Conservation (phyloP, 2,329 filamentous ascomycete species). For the Xylariaceae sp. region DNA sequence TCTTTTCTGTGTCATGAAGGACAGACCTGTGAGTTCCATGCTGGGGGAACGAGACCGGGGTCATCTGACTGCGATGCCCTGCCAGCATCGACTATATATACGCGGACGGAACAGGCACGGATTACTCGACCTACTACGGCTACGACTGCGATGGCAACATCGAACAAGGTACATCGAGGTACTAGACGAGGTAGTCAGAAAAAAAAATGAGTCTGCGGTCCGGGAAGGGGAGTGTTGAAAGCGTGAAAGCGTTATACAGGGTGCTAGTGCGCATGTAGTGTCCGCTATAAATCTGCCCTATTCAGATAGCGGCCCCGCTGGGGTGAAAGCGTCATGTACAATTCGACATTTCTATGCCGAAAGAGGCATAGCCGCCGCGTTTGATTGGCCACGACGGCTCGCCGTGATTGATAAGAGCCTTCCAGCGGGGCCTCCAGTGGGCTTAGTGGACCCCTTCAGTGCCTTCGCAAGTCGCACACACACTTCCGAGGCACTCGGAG, state of each 20-base stretch:
- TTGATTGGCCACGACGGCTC: conserved; percentile 4
- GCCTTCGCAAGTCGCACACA: neutral
- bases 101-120: neutral
- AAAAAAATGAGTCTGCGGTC: neutral
- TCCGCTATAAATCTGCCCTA: neutral
- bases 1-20: conserved; percentile 3
- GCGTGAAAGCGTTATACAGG: neutral
- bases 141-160: too few relatives aligned
- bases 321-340: conserved; percentile 12
- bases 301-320: neutral
- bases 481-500: neutral
- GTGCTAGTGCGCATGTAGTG: neutral
- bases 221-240: neutral
- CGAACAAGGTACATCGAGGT: neutral
- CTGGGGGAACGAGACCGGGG: neutral
- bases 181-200: neutral
- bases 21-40: neutral
- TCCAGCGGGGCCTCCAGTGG: neutral
- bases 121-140: neutral
- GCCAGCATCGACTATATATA: neutral
- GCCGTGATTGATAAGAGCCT: neutral
- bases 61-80: neutral
- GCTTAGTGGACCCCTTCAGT: too few relatives aligned
- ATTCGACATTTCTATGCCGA: conserved; percentile 12
- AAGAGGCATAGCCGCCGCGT: conserved; percentile 1